A percentile compares a stretch with the other conserved stretches of the same genome.
phyloP scores from a whole-genome alignment of 2,329 filamentous ascomycete genomes.

The Berkeleyomyces rouxiae region DNA sequence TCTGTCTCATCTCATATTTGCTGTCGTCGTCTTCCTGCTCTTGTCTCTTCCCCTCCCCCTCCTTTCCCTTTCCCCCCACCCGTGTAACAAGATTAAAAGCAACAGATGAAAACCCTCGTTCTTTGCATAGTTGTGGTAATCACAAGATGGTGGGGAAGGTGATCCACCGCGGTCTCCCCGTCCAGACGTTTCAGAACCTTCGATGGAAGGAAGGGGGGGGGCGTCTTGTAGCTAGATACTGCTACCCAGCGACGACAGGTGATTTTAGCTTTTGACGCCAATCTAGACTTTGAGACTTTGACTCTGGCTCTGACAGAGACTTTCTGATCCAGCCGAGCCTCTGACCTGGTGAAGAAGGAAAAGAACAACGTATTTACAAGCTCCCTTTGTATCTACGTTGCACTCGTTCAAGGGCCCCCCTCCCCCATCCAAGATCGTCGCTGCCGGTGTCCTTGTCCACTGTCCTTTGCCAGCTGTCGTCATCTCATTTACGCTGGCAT shows the following conservation, averaged over 20 bases:
- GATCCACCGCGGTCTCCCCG: neutral
- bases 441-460: neutral
- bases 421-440: neutral
- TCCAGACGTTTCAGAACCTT: constrained; percentile 2
- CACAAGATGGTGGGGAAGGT: neutral
- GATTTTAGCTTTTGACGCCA: too few species aligned
- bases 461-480: neutral
- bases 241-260: too few species aligned
- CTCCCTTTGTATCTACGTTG: too few species aligned
- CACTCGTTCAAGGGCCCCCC: too few species aligned
- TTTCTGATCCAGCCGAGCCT: neutral
- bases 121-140: neutral
- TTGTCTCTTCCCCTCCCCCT: too few species aligned
- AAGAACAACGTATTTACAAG: neutral
- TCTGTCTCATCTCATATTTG: neutral
- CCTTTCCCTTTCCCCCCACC: neutral
- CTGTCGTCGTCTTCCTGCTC: neutral
- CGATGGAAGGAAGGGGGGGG: neutral
- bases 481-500: neutral
- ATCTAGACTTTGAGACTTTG: too few species aligned
- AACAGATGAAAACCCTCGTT: neutral
- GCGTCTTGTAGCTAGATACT: neutral
- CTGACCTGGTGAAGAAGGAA: neutral
- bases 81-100: neutral
- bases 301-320: neutral